Percentiles rank a stretch among this genome's conserved stretches.
Conservation (phyloP, 2,329 filamentous ascomycete genomes). For the Calonectria henricotiae region DNA sequence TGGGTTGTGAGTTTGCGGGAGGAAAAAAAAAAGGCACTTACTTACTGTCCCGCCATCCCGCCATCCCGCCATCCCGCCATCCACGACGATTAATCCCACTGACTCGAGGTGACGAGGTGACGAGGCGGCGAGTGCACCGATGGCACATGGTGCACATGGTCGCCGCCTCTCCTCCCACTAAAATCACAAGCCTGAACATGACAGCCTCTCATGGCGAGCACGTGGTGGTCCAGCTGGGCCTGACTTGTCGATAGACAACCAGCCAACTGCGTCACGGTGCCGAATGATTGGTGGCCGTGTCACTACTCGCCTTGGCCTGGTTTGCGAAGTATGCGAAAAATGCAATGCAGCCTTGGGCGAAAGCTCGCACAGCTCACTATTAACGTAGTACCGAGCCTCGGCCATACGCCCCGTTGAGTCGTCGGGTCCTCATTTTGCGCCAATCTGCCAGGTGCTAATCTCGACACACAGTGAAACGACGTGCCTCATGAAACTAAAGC, state of each 20-base stretch:
- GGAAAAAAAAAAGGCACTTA: not conserved
- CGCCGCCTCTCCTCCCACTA: not conserved
- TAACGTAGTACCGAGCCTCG: not conserved
- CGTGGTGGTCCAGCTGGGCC: conserved; percentile 42
- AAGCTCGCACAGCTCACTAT: not conserved
- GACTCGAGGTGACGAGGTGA: not conserved
- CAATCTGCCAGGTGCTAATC: not conserved
- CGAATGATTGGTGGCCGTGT: conserved; percentile 45
- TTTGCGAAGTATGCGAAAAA: not conserved
- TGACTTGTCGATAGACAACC: not conserved
- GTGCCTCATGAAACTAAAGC: conserved; percentile 12
- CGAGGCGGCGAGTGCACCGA: not conserved
- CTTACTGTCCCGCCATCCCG: not conserved
- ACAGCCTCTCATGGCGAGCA: conserved; percentile 41
- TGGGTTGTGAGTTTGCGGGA: not conserved
- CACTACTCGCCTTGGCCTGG: not conserved
- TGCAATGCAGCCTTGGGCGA: conserved; percentile 5
- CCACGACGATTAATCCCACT: conserved; percentile 2
- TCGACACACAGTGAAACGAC: conserved; percentile 7
- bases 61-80: not conserved
- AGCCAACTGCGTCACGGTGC: conserved; percentile 41
- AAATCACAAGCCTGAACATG: not conserved
- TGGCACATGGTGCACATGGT: conserved; percentile 1
- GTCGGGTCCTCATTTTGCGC: not conserved
- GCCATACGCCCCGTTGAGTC: not conserved